Evolutionary conservation across 306 rosid genomes (phyloP), one percentile per base, ranked within the genome.

Genomic region (Prunus mume): DNA sequence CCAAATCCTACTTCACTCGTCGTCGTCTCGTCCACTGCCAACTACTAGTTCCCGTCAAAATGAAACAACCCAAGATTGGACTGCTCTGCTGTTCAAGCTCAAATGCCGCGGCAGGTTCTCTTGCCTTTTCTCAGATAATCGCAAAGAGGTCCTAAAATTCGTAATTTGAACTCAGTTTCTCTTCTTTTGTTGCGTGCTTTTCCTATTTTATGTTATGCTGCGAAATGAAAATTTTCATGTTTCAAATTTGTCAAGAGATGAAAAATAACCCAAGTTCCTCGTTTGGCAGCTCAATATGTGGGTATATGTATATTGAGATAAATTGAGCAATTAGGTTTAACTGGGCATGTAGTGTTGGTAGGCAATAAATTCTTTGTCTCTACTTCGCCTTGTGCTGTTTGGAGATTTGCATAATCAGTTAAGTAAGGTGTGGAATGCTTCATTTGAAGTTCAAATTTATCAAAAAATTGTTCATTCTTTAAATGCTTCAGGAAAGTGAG

Each of bases 41-140:
- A 64, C 78, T 20, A 52, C 75, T 14, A 57, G 73, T 32, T 25
- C 69, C 72, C 74, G 65, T 20, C 78, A 68, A 32, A 81, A 81
- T 50, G 63, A 70, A 15, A 43, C 14, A 8, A 46, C 12, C 66
- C 80, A 55, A 17, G 76, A 67, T 18, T 92, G 95, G 95, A 70
- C 28, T 38, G 27, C 22, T 83, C 79, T 94, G 41, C 97, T 77
- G 66, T 86, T 65, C 72, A 64, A 78, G 50, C 85, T 92, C 87
- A 82, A 77, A 43, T 82, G 83, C 80, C 92, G 81, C 34, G 87
- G 83, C 75, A 84, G 89, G 80, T 80, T 92, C 83, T 75, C 73
- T 24, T 92, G 99, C 85, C 89, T 92, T 22, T 95, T 95, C 90
- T 86, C 97, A 1, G 87, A 83, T 50, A 87, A 85, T 74, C 87